Percentiles rank a stretch among this genome's conserved stretches.
Conservation (phyloP, 176 grass and related monocot species). For the Carex cristatella region DNA sequence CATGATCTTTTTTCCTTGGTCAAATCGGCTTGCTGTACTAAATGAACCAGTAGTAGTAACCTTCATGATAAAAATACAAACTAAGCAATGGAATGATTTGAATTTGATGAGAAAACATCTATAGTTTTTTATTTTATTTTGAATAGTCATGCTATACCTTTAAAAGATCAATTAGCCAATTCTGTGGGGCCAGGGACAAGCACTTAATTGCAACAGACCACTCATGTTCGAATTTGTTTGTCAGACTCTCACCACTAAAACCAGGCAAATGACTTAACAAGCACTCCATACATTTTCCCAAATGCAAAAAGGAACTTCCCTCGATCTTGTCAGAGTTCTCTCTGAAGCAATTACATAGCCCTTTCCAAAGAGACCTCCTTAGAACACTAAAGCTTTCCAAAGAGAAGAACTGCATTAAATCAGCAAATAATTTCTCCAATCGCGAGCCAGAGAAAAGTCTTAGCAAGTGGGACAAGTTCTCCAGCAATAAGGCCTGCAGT, state of each 20-base stretch:
- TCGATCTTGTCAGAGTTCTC: constrained; percentile 42
- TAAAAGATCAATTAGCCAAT: constrained; percentile 52
- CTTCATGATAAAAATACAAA: constrained; percentile 37
- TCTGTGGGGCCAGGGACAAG: constrained; percentile 41
- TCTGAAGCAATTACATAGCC: constrained; percentile 43
- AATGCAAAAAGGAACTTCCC: constrained; percentile 25
- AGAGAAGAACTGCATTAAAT: constrained; percentile 63
- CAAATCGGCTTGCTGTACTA: constrained; percentile 27
- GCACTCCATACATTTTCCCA: constrained; percentile 54
- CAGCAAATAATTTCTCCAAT: constrained; percentile 61
- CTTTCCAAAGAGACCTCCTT: constrained; percentile 80
- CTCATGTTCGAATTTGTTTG: constrained; percentile 38
- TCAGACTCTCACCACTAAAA: constrained; percentile 28
- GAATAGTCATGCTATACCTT: constrained; percentile 35
- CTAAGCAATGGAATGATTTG: neutral
- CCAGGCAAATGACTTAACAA: constrained; percentile 55
- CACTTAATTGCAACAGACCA: constrained; percentile 68
- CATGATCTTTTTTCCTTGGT: constrained; percentile 53
- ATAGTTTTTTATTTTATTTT: neutral
- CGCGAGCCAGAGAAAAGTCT: constrained; percentile 66
- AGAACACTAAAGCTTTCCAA: constrained; percentile 53
- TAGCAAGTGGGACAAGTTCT: constrained; percentile 52
- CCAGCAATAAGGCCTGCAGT: constrained; percentile 54
- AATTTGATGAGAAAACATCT: neutral
- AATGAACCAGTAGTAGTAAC: constrained; percentile 28